Conservation (phyloP, 2,329 filamentous ascomycete genomes). For the Cladosporium phlei region DNA sequence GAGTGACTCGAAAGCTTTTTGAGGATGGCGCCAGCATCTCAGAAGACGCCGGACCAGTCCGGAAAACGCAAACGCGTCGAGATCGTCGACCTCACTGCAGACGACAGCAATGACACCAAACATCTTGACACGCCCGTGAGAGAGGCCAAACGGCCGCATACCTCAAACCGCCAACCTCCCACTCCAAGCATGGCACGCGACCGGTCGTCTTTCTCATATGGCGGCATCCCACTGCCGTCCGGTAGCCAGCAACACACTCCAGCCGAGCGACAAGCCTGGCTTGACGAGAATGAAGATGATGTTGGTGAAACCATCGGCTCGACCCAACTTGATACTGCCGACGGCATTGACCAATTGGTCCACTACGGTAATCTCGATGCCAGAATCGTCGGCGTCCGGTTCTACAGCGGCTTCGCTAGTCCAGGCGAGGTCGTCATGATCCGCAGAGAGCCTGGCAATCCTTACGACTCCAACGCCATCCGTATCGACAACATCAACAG, state of each 20-base stretch:
- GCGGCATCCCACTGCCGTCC: neutral
- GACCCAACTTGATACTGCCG: constrained; percentile 23
- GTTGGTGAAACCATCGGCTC: constrained; percentile 28
- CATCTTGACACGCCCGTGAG: neutral
- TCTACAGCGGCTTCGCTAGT: constrained; percentile 60
- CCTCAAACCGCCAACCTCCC: neutral
- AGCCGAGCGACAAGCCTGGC: constrained; percentile 25
- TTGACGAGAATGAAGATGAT: constrained; percentile 24
- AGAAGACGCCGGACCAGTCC: neutral
- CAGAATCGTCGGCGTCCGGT: constrained; percentile 58
- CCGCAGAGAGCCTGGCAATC: constrained; percentile 62
- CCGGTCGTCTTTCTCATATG: neutral
- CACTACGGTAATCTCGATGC: constrained; percentile 39
- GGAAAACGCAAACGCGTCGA: constrained; percentile 22
- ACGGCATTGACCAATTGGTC: constrained; percentile 24
- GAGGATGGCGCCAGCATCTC: no score
- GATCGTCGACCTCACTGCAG: constrained; percentile 18
- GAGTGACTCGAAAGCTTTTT: no score
- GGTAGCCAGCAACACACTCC: constrained; percentile 15
- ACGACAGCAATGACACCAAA: constrained; percentile 15
- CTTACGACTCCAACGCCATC: constrained; percentile 67
- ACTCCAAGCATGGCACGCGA: neutral
- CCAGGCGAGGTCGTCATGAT: constrained; percentile 60
- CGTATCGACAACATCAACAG: constrained; percentile 71
- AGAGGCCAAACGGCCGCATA: neutral